Base-by-base conservation (phyloP, 1,284 basidiomycete species). In the Trichosporon sp. region DNA sequence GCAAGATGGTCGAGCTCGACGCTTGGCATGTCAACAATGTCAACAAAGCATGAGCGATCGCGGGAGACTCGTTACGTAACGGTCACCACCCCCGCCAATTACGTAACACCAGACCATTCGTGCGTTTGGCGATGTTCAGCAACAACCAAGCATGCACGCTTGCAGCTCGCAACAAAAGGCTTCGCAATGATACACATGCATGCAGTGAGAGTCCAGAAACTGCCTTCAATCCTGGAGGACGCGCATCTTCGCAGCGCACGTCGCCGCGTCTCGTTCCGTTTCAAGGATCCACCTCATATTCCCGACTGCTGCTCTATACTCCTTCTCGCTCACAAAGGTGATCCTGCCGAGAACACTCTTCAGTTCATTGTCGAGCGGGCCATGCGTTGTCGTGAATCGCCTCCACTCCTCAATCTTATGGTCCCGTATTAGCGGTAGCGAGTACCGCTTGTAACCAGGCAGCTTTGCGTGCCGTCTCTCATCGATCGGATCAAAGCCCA, bases 231-330 rank as follows among this genome's bases (percentile, higher is more conserved):
- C n/a, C n/a, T n/a, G n/a, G n/a, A n/a, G n/a, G n/a, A 40, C 6
- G 11, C 46, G 23, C 46, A 52, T 27, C 11, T 8, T 11, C 25
- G 46, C 46, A 2, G 46, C 46, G 21, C 46, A 52, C 13, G 25
- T 16, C 46, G 46, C 46, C 23, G 46, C 23, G 13, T 58, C 61
- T 31, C 61, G 32, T 29, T 59, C 25, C 19, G 64, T 65, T 49
- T 65, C 57, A 49, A 65, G 46, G 21, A n/a, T n/a, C 34, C 58
- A 65, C 36, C 32, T 19, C 56, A 21, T 21, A 33, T 61, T 57
- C 34, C 64, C 64, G 16, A 65, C 57, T 0, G 11, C 14, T 5
- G 34, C 31, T 36, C 57, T 52, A 37, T 65, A 65, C 56, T 58
- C 60, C 25, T 58, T 49, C 29, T 52, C 49, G 1, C 29, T 16